Percentiles rank a stretch among this genome's conserved stretches.
These are phyloP conservation scores for Sarocladium oryzae DNA, from an alignment of 2,329 filamentous ascomycete species.

Conservation along the genomic window DNA sequence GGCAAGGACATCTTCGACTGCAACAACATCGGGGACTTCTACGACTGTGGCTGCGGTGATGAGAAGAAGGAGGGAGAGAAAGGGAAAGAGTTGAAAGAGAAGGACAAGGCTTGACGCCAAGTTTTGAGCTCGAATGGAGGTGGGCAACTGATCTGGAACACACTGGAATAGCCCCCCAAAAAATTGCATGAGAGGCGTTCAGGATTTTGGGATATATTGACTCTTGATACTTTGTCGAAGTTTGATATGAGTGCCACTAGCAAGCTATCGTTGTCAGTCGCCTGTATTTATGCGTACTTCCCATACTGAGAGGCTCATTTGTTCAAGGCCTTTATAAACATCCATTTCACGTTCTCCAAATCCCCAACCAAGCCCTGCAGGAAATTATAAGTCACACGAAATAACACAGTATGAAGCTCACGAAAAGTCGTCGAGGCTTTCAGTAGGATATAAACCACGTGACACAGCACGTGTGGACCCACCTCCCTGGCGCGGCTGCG, in stretches of 20 bases:
- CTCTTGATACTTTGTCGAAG: neutral
- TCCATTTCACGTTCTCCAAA: no score
- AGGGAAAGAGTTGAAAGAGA: conserved; percentile 20
- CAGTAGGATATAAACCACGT: conserved; percentile 15
- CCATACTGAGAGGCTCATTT: no score
- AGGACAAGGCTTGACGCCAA: conserved; percentile 12
- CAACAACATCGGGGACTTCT: conserved; percentile 61
- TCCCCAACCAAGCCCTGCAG: no score
- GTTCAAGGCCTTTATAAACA: no score
- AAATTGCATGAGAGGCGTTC: conserved; percentile 1
- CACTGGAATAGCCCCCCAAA: no score
- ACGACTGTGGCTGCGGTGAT: conserved; percentile 67
- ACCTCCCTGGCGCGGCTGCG: conserved; percentile 27
- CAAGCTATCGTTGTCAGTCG: no score
- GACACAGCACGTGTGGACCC: conserved; percentile 15
- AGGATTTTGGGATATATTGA: neutral
- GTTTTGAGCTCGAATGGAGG: conserved; percentile 15
- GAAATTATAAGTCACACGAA: no score
- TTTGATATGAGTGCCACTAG: no score
- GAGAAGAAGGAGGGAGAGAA: conserved; percentile 42
- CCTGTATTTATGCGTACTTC: no score
- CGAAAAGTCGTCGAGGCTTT: no score
- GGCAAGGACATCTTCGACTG: conserved; percentile 60
- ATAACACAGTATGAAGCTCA: no score
- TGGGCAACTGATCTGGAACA: neutral